Evolutionary conservation across 164 flowering plant species (phyloP), one percentile per base, ranked within the genome.

Genomic region (Sextonia rubra): DNA sequence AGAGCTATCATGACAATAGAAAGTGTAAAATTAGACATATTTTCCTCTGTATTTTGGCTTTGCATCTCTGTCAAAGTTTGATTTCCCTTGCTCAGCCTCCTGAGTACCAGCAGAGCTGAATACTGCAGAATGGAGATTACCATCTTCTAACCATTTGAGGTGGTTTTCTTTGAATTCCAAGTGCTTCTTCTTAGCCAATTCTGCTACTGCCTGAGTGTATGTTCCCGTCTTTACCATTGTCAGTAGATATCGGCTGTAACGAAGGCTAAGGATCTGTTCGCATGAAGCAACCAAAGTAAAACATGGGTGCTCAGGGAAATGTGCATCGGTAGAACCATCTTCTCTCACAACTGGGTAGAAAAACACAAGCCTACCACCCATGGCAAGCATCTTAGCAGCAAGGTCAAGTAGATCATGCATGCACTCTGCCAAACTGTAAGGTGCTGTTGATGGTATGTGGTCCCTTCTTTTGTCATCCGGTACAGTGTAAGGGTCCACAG

Each of bases 361-460:
- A 84, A 82, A 93, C 6, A 95, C 99, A 29, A 95, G 97, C 75
- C 97, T 86, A 71, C 99, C 98, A 63, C 86, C 90, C 91, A 90
- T 85, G 27, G 87, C 86, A 26, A 95, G 92, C 97, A 88, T 95
- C 75, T 71, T 83, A 60, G 93, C 96, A 74, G 93, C 98, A 48
- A 88, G 87, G 77, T 95, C 93, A 56, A 93, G 90, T 82, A 95
- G 80, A 84, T 95, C 99, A 58, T 95, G 98, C 30, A 95, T 81
- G 71, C 99, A 95, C 78, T 95, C 99, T 0, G 73, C 97, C 72
- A 95, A 83, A 84, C 98, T 83, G 81, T 95, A 95, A 68, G 97
- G 80, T 23, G 92, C 98, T 5, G 99, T 95, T 47, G 99, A 95
- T 66, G 99, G 99, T 76, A 95, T 95, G 80, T 95, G 99, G 76